Evolutionary conservation across 805 yeast genomes (phyloP).

Genomic region (Debaryomyces hansenii): DNA sequence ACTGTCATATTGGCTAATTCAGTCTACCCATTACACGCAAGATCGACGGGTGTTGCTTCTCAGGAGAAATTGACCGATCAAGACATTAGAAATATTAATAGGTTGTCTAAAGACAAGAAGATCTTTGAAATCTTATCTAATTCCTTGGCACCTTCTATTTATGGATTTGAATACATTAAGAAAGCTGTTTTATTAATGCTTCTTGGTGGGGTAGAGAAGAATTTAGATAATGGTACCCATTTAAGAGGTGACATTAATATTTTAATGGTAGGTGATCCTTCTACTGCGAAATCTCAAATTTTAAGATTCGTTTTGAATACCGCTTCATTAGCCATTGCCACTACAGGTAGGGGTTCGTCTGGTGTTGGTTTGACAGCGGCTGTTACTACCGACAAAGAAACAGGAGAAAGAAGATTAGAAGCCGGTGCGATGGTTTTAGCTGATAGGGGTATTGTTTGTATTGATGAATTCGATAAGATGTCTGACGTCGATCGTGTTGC

Average conservation of each 20-base stretch:
- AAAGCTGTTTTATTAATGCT: slow-evolving; percentile 88
- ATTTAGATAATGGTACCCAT: slow-evolving; percentile 91
- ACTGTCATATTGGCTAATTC: slow-evolving; percentile 89
- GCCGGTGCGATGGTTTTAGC: slow-evolving; percentile 99
- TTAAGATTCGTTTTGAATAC: slow-evolving; percentile 92
- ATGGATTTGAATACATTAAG: slow-evolving; percentile 89
- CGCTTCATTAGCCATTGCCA: slow-evolving; percentile 93
- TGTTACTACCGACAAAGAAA: slow-evolving; percentile 92
- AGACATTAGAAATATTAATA: slow-evolving; percentile 85
- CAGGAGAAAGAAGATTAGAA: slow-evolving; percentile 94
- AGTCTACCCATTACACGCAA: slow-evolving; percentile 81
- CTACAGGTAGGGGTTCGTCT: slow-evolving; percentile 99
- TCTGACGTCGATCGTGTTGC: slow-evolving; percentile 95
- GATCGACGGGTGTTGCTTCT: slow-evolving; percentile 82
- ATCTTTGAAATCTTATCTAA: slow-evolving; percentile 78
- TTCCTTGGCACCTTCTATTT: slow-evolving; percentile 94
- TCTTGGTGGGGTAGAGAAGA: slow-evolving; percentile 92
- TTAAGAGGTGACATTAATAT: slow-evolving; percentile 97
- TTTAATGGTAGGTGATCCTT: slow-evolving; percentile 97
- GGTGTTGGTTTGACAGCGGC: slow-evolving; percentile 99
- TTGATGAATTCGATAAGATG: slow-evolving; percentile 99
- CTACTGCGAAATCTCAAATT: slow-evolving; percentile 97
- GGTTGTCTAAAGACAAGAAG: slow-evolving; percentile 65
- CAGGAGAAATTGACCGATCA: slow-evolving; percentile 67
- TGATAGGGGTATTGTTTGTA: slow-evolving; percentile 95